Evolutionary conservation across 768 basidiomycete species (phyloP), one percentile per base, ranked within the genome.

Genomic region (Pleurotus sapidus): DNA sequence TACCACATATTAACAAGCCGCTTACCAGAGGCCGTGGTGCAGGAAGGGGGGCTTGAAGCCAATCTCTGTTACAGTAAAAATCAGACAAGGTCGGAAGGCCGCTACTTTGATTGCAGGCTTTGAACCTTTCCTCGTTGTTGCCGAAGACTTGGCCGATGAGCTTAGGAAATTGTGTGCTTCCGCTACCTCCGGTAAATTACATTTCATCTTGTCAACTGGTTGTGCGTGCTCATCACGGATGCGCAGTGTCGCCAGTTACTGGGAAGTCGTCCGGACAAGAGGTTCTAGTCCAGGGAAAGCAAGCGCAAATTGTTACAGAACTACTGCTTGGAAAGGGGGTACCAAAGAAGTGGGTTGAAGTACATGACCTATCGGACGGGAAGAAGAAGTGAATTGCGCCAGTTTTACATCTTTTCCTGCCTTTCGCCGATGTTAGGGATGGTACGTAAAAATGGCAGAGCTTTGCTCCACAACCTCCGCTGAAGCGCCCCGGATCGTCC

Each of bases 201-300:
- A 34, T 11, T 34, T 34, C 30, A 11, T 34, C 30, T 34, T 34
- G 3, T 11, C 11, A 34, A 34, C 30, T 9, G 8, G 8, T 45
- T 12, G 40, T 51, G 17, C 46, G 24, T 57, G 54, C 43, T 55
- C n/a, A 43, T 53, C 15, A 14, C 39, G 43, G 18, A 34, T 55
- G 48, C 46, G n/a, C 53, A 91, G 89, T 88, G 14, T 80, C 84
- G 0, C 82, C 84, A 1, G 55, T 80, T n/a, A 75, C 73, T 4
- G 87, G 88, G 0, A 87, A 84, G 66, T 71, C 72, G 5, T 73
- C 81, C 1, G 82, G 81, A 1, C 62, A 81, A 53, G 91, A 95
- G 63, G 85, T 97, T 7, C 74, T 89, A 60, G 87, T 96, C 0
- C 95, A 96, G 65, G 95, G 95, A 1, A 90, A 89, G 60, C 93